Base-by-base conservation (phyloP, 768 basidiomycete species). In the Rhizopogon roseolus region DNA sequence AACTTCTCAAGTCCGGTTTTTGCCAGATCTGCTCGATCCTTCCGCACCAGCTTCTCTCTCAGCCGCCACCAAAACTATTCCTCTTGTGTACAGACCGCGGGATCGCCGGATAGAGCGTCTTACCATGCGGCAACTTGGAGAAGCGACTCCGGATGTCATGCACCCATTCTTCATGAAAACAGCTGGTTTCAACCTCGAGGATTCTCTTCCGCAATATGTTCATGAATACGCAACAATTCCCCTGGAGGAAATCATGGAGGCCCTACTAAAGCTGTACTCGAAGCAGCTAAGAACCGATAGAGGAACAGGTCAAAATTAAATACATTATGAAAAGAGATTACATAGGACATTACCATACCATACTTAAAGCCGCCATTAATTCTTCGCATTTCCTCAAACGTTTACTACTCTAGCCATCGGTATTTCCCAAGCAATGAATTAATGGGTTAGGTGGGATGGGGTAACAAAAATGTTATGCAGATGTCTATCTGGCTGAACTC, bases 71-170 rank as follows among this genome's bases (percentile, higher is more conserved):
- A 54, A 56, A 38, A 67, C 62, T 51, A 55, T 60, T 36, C 51
- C 55, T 1, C 64, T 86, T 43, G 65, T 75, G 16, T 91, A 89
- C 65, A 70, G 70, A 50, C 80, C 81, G 2, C 76, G 76, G n/a
- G 71, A 72, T 22, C 77, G 89, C 42, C 77, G 79, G 51, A 90
- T 91, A 54, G 87, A 91, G 60, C 81, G 87, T n/a, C 69, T 92
- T 51, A 88, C 85, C 19, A 86, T 92, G 82, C 81, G 88, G 27
- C 92, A 93, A 65, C 73, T 93, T 11, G 92, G 91, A 32, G 88
- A 93, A 65, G 90, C 88, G n/a, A 90, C 89, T 0, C 89, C 90
- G 1, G 88, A 91, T 61, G 86, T 90, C 19, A 88, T 88, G 88
- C 88, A 88, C 65, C 87, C 87, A 3, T 89, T 90, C 70, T 90